Evolutionary conservation across 2,329 filamentous ascomycete species (phyloP).

Genomic region (Phymatotrichopsis omnivora): DNA sequence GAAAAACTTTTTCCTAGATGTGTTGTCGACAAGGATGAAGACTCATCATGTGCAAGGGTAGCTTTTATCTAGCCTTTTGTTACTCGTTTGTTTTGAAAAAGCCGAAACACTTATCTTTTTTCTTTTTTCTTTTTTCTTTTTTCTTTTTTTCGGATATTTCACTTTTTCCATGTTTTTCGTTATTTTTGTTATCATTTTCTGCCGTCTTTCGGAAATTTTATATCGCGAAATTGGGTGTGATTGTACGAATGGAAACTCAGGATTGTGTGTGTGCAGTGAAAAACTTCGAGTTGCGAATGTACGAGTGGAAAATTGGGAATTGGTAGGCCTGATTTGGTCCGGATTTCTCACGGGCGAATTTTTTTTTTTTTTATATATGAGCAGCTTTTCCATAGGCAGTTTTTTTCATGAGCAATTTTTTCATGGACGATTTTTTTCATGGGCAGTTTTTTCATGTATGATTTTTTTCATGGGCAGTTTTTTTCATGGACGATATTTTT

Average conservation of each 20-base stretch:
- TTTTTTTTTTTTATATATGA: slow-evolving; percentile 2
- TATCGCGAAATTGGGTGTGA: background rate
- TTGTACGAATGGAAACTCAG: background rate
- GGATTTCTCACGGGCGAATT: too few relatives aligned
- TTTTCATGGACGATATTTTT: too few relatives aligned
- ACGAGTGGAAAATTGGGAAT: background rate
- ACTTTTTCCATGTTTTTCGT: background rate
- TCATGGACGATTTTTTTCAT: too few relatives aligned
- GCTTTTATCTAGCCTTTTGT: background rate
- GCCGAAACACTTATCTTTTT: background rate
- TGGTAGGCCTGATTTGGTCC: background rate
- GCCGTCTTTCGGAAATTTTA: background rate
- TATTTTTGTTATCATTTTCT: background rate
- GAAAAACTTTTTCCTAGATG: background rate
- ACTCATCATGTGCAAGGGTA: background rate
- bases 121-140: background rate
- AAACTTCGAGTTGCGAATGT: background rate
- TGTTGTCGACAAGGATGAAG: background rate
- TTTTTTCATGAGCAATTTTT: too few relatives aligned
- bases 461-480: too few relatives aligned
- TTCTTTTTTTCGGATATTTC: background rate
- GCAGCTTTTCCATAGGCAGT: too few relatives aligned
- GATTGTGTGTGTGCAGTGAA: background rate
- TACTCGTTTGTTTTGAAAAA: background rate
- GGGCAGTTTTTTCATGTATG: too few relatives aligned